Percentiles rank a stretch among this genome's conserved stretches.
phyloP scores from a whole-genome alignment of 345 rosid species.

The Turritis glabra region DNA sequence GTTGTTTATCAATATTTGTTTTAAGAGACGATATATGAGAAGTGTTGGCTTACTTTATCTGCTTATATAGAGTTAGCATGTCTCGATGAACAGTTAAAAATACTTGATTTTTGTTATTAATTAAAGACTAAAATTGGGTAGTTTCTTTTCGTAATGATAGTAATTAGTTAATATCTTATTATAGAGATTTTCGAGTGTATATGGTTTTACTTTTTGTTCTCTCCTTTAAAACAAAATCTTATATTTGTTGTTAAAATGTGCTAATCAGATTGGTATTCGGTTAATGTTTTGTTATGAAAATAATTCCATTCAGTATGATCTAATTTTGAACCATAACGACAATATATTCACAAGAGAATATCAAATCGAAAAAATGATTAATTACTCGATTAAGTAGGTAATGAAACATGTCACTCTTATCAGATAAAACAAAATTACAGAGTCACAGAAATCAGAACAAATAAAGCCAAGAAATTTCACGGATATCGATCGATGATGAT shows the following conservation, averaged over 20 bases:
- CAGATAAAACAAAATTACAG: not conserved
- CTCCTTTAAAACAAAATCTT: not conserved
- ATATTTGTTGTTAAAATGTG: not conserved
- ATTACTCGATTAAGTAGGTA: not conserved
- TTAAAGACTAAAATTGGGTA: not conserved
- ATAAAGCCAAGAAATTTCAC: not conserved
- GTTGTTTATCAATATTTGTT: not conserved
- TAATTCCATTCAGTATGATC: too few relatives aligned
- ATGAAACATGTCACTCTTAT: not conserved
- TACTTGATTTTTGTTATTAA: constrained; percentile 13
- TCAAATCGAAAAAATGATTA: not conserved
- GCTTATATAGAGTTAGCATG: constrained; percentile 16
- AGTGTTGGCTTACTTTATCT: not conserved
- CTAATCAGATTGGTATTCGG: too few relatives aligned
- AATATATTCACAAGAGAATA: too few relatives aligned
- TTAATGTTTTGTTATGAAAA: too few relatives aligned
- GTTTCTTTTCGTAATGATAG: not conserved
- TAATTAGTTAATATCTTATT: not conserved
- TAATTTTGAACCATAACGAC: too few relatives aligned
- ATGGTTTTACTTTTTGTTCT: not conserved
- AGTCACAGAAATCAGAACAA: not conserved
- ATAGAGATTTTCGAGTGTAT: not conserved
- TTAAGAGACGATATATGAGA: not conserved
- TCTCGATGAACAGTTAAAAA: not conserved
- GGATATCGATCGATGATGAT: not conserved